These are phyloP conservation scores for Nyssa sinensis DNA, from an alignment of 148 eudicot species.

Conservation along the genomic window DNA sequence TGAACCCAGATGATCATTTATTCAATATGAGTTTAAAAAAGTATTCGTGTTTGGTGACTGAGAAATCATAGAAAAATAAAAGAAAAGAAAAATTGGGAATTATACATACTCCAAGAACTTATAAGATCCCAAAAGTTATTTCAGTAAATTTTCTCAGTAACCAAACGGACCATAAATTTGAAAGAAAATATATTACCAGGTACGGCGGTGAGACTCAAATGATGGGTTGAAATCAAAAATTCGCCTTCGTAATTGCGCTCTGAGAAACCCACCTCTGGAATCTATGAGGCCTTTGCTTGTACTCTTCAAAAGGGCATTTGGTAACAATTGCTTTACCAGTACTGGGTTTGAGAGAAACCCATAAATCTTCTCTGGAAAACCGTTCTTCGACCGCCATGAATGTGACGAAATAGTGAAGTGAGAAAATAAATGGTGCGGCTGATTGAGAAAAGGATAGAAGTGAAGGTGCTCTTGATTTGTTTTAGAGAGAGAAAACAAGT, in stretches of 20 bases:
- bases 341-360: constrained; percentile 37
- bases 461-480: constrained; percentile 16
- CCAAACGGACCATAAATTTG: constrained; percentile 6
- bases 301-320: constrained; percentile 30
- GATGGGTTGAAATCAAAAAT: constrained; percentile 13
- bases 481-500: constrained; percentile 22
- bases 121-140: not conserved
- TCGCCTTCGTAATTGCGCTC: constrained; percentile 17
- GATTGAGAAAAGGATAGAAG: not conserved
- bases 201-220: constrained; percentile 21
- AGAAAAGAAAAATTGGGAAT: no score
- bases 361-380: constrained; percentile 13
- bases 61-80: constrained; percentile 1
- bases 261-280: constrained; percentile 16
- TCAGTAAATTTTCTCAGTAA: not conserved
- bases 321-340: constrained; percentile 23
- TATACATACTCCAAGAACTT: not conserved
- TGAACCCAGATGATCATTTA: not conserved
- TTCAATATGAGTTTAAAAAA: not conserved
- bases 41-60: not conserved
- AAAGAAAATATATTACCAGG: constrained; percentile 32
- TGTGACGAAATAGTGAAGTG: constrained; percentile 17
- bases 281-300: constrained; percentile 20
- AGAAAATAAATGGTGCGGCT: constrained; percentile 20
- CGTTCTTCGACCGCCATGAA: constrained; percentile 19